Evolutionary conservation across 2,329 filamentous ascomycete species (phyloP), one percentile per base, ranked within the genome.

Genomic region (Penicillium sp.): DNA sequence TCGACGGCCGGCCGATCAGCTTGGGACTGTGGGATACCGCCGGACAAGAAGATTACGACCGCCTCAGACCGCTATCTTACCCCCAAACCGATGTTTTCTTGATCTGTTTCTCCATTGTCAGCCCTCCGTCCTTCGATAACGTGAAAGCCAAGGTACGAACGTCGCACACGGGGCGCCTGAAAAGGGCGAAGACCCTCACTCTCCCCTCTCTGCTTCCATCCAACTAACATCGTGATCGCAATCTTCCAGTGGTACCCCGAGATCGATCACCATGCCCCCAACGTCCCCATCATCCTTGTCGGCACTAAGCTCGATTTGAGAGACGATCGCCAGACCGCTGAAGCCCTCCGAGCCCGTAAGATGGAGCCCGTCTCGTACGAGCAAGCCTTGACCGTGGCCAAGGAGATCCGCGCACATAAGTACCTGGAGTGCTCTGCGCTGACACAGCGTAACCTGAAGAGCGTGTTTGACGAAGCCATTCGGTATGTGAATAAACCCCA

Each of bases 291-390:
- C 76, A 96, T 98, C 72, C 86, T 98, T 50, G 95, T 98, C 68
- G 93, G 93, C 65, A 98, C 93, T 69, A 98, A 98, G 84, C 86
- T 98, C 59, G 93, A 98, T 82, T 82, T 98, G 75, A 86, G 93
- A 77, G 93, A 98, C 74, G 93, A 98, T 74, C 86, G 87, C 58
- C 84, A 84, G 49, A 96, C 92, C 24, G 82, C 90, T 64, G 90
- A 96, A 68, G 88, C 87, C 65, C 84, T 99, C 68, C 86, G 90
- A 66, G 85, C 91, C 74, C 95, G 96, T 84, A 90, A 93, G 77
- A 97, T 96, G 93, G 90, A 95, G 68, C 91, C 95, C n/a, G 93
- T 98, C 59, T 89, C 91, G 53, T 98, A 96, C 77, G 91, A 96
- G 76, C 90, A 96, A 77, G 95, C 92, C 39, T 83, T 96, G 62